Percentiles rank a stretch among this genome's conserved stretches.
These are phyloP conservation scores for Syncephalastrum monosporum DNA, from an alignment of 371 early-diverging fungal species.

Conservation along the genomic window DNA sequence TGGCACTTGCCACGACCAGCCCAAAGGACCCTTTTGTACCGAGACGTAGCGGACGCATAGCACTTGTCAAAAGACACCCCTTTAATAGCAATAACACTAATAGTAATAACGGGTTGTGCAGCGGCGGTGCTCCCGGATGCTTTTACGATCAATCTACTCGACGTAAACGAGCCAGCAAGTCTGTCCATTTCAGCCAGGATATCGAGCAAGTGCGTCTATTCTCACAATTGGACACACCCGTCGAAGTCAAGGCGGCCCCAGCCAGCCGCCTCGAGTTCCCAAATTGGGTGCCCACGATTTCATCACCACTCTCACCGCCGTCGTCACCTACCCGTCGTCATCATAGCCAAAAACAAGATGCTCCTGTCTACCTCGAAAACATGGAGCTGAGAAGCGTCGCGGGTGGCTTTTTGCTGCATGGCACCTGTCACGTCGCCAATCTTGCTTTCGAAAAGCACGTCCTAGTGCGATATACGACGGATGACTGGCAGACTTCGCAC, in stretches of 20 bases:
- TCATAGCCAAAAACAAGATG: conserved; percentile 6
- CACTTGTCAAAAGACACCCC: no score
- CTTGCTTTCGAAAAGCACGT: conserved; percentile 75
- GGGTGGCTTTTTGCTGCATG: conserved; percentile 40
- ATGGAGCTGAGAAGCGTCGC: conserved; percentile 13
- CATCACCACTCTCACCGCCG: no score
- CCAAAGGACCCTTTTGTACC: no score
- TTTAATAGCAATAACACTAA: no score
- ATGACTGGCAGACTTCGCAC: conserved; percentile 63
- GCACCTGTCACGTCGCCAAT: conserved; percentile 71
- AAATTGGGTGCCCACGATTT: no score
- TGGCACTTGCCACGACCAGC: no score
- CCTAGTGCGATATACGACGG: conserved; percentile 60
- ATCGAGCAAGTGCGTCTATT: conserved; percentile 59
- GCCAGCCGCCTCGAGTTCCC: conserved; percentile 24
- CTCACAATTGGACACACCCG: conserved; percentile 50
- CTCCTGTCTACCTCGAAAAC: conserved; percentile 18
- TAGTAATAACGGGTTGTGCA: no score
- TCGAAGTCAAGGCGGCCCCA: conserved; percentile 29
- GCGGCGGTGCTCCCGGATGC: no score
- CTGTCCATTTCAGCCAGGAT: conserved; percentile 15
- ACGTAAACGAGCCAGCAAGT: conserved; percentile 5
- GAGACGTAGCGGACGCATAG: no score
- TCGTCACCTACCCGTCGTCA: no score
- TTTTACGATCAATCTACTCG: no score